phyloP scores from a whole-genome alignment of 2,329 filamentous ascomycete species.

The Talaromyces pinophilus region DNA sequence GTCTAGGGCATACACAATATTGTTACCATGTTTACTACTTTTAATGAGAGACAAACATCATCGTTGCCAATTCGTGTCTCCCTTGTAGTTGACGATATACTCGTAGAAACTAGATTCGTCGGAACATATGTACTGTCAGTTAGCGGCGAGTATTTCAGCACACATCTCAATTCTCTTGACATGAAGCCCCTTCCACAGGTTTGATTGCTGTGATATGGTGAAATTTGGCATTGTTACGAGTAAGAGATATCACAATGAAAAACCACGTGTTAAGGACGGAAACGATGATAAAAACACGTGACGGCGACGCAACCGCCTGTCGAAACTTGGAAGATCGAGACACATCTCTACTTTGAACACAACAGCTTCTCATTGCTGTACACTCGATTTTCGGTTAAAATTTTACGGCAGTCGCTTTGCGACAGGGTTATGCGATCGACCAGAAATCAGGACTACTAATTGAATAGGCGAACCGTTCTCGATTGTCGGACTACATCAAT shows the following conservation, averaged over 20 bases:
- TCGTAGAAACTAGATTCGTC: neutral
- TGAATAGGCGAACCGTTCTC: neutral
- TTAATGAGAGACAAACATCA: neutral
- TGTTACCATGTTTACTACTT: neutral
- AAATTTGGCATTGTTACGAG: neutral
- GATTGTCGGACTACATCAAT: conserved; percentile 3
- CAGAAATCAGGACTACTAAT: neutral
- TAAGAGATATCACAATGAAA: neutral
- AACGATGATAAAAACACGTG: conserved; percentile 12
- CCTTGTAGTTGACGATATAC: neutral
- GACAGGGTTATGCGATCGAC: neutral
- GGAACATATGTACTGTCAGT: neutral
- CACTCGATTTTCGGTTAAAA: neutral
- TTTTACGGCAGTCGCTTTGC: neutral
- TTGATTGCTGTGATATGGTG: too few relatives aligned
- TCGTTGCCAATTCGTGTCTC: neutral
- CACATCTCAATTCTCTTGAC: neutral
- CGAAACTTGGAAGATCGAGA: conserved; percentile 1
- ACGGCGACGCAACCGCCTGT: neutral
- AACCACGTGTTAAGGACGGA: neutral
- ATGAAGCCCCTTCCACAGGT: too few relatives aligned
- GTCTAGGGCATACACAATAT: neutral
- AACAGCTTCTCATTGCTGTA: neutral
- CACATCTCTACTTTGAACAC: neutral
- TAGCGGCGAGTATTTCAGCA: neutral